Evolutionary conservation across 208 protist genomes (phyloP).

Genomic region (Herpetomonas samuelpessoai): DNA sequence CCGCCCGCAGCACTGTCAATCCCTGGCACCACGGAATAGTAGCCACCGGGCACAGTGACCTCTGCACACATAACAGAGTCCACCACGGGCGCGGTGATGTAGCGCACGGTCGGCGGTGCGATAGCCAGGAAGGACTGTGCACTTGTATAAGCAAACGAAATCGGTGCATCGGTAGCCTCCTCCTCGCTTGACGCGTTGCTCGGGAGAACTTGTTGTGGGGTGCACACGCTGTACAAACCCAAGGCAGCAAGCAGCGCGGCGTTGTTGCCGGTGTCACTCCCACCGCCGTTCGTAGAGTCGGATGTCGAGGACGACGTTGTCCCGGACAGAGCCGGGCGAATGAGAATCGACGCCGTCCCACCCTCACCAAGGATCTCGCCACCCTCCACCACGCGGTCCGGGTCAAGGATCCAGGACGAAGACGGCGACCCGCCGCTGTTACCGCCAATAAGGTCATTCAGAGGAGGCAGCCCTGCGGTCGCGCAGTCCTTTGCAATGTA

Average conservation of each 20-base stretch:
- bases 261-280: not conserved
- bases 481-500: not conserved
- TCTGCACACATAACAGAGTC: not conserved
- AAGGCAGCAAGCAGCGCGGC: not conserved
- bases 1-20: not conserved
- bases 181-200: not conserved
- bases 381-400: not conserved
- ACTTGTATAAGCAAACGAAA: not conserved
- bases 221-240: not conserved
- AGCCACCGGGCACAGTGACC: not conserved
- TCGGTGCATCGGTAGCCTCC: no score
- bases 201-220: not conserved
- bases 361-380: not conserved
- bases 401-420: not conserved
- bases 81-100: not conserved
- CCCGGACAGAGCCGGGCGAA: no score
- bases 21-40: not conserved
- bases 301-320: not conserved
- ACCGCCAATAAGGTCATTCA: not conserved
- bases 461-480: not conserved
- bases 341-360: not conserved
- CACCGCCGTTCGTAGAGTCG: no score
- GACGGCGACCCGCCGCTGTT: no score
- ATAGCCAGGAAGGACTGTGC: not conserved
- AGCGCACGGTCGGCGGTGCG: not conserved